Base-by-base conservation (phyloP, 257 asterid genomes). In the Eucommia ulmoides region DNA sequence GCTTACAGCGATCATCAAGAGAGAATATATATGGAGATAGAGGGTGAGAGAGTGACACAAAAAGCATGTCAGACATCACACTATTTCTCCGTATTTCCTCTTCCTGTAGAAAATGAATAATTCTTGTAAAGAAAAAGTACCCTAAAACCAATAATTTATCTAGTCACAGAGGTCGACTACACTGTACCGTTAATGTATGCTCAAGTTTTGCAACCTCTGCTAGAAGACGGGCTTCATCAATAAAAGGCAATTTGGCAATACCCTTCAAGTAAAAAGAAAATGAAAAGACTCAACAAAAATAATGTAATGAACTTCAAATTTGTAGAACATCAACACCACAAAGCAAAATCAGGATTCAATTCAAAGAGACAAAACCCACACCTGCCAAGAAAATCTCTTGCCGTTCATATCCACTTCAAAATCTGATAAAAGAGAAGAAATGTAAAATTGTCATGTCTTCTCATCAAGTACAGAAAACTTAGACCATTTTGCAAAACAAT, bases 401-500 rank as follows among this genome's bases (percentile, higher is more conserved):
- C 97, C 97, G 17, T 82, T 85, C 97, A 84, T 89, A 77, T 89
- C 98, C 46, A 89, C 85, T 67, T 82, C 98, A 49, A 89, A 89
- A 69, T 89, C 96, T 89, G 81, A 65, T 44, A 53, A 22, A 58
- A 62, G 70, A 49, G 18, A 51, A 50, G 38, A 29, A 12, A 5
- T 29, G 38, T n/a, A n/a, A n/a, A n/a, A n/a, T n/a, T n/a, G n/a
- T n/a, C n/a, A n/a, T n/a, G n/a, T n/a, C n/a, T n/a, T n/a, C n/a
- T n/a, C n/a, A n/a, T n/a, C n/a, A n/a, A n/a, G n/a, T n/a, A n/a
- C n/a, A n/a, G n/a, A n/a, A n/a, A n/a, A n/a, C n/a, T n/a, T n/a
- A n/a, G n/a, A n/a, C n/a, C n/a, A n/a, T n/a, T n/a, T n/a, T n/a
- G n/a, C n/a, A n/a, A n/a, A n/a, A n/a, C n/a, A n/a, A n/a, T n/a